Evolutionary conservation across 805 yeast species (phyloP), one percentile per base, ranked within the genome.

Genomic region (Kluyveromyces lactis): DNA sequence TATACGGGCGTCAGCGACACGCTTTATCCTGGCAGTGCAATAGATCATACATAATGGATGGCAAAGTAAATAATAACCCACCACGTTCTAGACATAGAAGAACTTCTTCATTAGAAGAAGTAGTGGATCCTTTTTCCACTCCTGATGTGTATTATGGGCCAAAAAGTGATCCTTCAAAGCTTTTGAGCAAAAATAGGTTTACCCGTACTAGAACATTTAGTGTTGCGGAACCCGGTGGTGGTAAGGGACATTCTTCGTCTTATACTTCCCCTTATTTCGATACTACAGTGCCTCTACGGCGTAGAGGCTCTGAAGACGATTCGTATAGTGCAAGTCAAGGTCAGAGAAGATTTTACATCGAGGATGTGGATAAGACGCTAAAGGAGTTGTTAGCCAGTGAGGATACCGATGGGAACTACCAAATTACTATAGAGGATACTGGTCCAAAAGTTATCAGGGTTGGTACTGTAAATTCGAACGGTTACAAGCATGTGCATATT

Each of bases 381-480:
- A 64, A 73, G 7, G 81, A 82, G 46, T 67, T 89, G 32, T 65
- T 87, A 42, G 72, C 69, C 23, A 76, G 73, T 48, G 95, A 87
- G 57, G 96, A 87, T 56, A 86, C 95, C 2, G 95, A 89, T 61
- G 69, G 71, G 39, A 81, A 89, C 56, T 79, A 63, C 57, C 96
- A 89, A 60, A 87, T 84, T 54, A 84, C 95, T 6, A 78, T 84
- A 36, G 94, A 84, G 50, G 94, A 85, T 53, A 74, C 75, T 2
- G 94, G 94, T 1, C 92, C 94, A 3, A 84, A 84, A 55, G 86
- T 80, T n/a, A 64, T 84, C 43, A 73, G 75, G 49, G 66, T 85
- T 11, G 92, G 92, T 7, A 86, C 97, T 2, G 86, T 80, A 27
- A 83, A 84, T 55, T 86, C 95, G 3, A 76, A 79, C 51, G 97